A percentile compares a stretch with the other conserved stretches of the same genome.
These are phyloP conservation scores for Phytophthora tentaculata DNA, from an alignment of 352 stramenopile species.

Conservation along the genomic window DNA sequence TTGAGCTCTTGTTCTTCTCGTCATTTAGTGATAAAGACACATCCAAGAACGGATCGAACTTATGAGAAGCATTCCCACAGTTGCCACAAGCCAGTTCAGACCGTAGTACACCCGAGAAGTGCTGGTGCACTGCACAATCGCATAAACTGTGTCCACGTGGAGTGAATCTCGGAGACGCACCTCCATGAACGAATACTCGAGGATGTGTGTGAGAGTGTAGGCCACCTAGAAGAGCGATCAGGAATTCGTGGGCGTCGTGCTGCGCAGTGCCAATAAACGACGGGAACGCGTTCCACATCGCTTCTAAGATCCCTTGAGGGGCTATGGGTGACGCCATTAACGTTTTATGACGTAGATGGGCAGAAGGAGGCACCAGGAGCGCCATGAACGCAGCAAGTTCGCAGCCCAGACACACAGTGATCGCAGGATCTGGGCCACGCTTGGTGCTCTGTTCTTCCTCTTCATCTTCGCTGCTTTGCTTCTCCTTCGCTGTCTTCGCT, in stretches of 20 bases:
- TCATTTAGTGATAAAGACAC: conserved; percentile 67
- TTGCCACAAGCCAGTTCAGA: conserved; percentile 66
- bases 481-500: conserved; percentile 18
- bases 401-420: conserved; percentile 63
- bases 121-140: conserved; percentile 75
- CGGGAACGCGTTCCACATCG: conserved; percentile 59
- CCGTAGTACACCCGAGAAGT: conserved; percentile 68
- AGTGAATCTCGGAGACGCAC: conserved; percentile 64
- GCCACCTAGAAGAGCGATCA: conserved; percentile 67
- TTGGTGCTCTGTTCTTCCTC: conserved; percentile 11
- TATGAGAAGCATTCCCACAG: conserved; percentile 58
- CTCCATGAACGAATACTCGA: conserved; percentile 44
- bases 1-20: conserved; percentile 7
- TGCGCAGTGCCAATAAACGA: conserved; percentile 67
- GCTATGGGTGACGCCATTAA: conserved; percentile 49
- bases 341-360: conserved; percentile 4
- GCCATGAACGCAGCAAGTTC: conserved; percentile 60
- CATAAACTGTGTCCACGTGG: conserved; percentile 63
- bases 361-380: conserved; percentile 34
- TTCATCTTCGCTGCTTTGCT: conserved; percentile 5
- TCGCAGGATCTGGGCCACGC: conserved; percentile 11
- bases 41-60: conserved; percentile 78
- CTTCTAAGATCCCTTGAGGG: conserved; percentile 65
- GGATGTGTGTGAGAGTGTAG: conserved; percentile 68
- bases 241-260: conserved; percentile 81